A percentile compares a stretch with the other conserved stretches of the same genome.
Evolutionary conservation across 108 stramenopile species (phyloP).

Genomic region (Phaeodactylum tricornutum): DNA sequence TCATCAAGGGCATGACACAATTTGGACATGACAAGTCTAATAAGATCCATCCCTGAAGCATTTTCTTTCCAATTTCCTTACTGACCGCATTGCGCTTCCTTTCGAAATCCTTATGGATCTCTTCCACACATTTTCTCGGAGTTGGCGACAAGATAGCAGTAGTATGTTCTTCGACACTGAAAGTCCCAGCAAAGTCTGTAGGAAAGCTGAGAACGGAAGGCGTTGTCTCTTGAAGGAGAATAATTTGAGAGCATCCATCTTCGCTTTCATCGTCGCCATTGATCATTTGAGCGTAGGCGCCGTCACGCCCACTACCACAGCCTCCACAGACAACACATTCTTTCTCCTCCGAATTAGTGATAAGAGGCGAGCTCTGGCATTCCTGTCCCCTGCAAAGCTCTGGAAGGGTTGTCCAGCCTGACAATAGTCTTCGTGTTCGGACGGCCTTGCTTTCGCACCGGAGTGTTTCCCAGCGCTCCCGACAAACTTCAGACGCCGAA

Average conservation of each 20-base stretch:
- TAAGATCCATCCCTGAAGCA: conserved; percentile 41
- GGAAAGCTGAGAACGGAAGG: too few species aligned
- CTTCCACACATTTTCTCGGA: too few species aligned
- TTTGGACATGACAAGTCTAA: conserved; percentile 35
- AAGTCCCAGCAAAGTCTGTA: too few species aligned
- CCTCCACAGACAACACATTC: conserved; percentile 54
- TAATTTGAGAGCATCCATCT: too few species aligned
- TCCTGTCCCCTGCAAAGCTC: conserved; percentile 27
- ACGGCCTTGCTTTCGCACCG: conserved; percentile 26
- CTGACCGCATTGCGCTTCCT: conserved; percentile 31
- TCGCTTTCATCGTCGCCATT: neutral
- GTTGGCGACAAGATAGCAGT: too few species aligned
- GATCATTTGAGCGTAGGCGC: conserved; percentile 12
- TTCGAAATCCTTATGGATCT: too few species aligned
- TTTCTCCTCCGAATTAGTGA: conserved; percentile 12
- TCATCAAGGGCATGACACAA: conserved; percentile 48
- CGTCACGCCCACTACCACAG: conserved; percentile 35
- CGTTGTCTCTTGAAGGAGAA: too few species aligned
- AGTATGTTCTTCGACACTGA: too few species aligned
- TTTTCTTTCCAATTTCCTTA: conserved; percentile 39
- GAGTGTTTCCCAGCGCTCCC: conserved; percentile 35
- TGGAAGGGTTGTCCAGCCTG: conserved; percentile 24
- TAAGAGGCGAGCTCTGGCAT: conserved; percentile 26
- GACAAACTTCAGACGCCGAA: conserved; percentile 3
- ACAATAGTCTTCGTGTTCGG: conserved; percentile 29